Base-by-base conservation (phyloP, 495 filamentous ascomycete genomes). In the Penicillium waksmanii region DNA sequence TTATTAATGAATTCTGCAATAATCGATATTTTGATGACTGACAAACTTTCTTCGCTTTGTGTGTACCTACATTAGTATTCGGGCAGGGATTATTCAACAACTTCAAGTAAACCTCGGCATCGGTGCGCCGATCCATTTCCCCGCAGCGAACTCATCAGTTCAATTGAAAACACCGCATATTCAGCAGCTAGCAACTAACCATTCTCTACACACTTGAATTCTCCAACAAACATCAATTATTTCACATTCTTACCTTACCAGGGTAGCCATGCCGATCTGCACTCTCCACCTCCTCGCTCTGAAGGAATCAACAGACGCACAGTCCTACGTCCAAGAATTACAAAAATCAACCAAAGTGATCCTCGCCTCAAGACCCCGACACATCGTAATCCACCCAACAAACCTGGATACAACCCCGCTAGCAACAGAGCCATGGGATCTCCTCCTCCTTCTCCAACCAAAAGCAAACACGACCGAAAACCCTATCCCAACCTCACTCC, bases 391-490 rank as follows among this genome's bases (percentile, higher is more conserved):
- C 63, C 76, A 78, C 23, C 85, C 85, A 18, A 77, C 76, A 0
- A 50, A 62, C 5, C 70, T 84, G 12, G 85, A 84, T 49, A 68
- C 62, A 10, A 58, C 69, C 17, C 55, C 74, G 2, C 77, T 88
- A 10, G 72, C 86, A 5, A 74, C 75, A 35, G 68, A 66, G 13
- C 69, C 69, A 51, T 89, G 86, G 86, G 82, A 87, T 56, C 69
- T 87, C 19, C 70, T 89, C 9, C 62, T 88, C 52, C 75, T 87
- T 38, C 63, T 87, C 7, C 73, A 79, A 31, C 23, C 12, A 7
- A 56, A 48, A 13, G 19, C 55, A 5, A 43, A 55, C 13, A 55
- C 48, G 19, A 55, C 51, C 0, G n/a, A 49, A 21, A 60, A 69
- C 19, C 58, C 64, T 15, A 58, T 82, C 27, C 81, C 84, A 12